phyloP scores from a whole-genome alignment of 106 monocot species.

The Dioscorea dumetorum region DNA sequence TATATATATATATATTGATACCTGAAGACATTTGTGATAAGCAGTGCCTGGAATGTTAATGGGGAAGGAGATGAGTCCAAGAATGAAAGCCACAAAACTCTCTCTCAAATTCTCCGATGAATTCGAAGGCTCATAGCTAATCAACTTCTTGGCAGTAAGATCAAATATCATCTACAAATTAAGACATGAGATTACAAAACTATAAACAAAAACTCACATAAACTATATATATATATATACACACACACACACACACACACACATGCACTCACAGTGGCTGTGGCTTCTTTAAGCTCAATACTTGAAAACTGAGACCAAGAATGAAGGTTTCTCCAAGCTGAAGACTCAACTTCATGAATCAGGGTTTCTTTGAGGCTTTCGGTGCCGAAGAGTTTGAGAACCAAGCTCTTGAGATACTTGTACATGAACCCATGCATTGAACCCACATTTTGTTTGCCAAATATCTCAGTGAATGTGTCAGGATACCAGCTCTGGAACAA shows the following conservation, averaged over 20 bases:
- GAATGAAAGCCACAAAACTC: slow-evolving; percentile 49
- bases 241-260: too few species aligned
- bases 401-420: slow-evolving; percentile 53
- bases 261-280: slow-evolving; percentile 35
- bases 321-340: slow-evolving; percentile 12
- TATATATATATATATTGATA: not conserved
- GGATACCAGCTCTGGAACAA: slow-evolving; percentile 67
- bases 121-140: slow-evolving; percentile 35
- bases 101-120: slow-evolving; percentile 24
- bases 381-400: slow-evolving; percentile 44
- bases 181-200: not conserved
- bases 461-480: slow-evolving; percentile 55
- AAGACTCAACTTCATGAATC: slow-evolving; percentile 31
- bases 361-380: slow-evolving; percentile 38
- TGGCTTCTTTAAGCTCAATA: slow-evolving; percentile 47
- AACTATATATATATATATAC: too few species aligned
- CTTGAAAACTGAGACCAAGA: slow-evolving; percentile 34
- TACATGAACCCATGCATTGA: slow-evolving; percentile 54
- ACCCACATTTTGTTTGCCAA: slow-evolving; percentile 49
- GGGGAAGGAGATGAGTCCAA: slow-evolving; percentile 52
- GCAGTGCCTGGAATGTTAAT: slow-evolving; percentile 51
- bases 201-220: not conserved
- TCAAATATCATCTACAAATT: slow-evolving; percentile 74
- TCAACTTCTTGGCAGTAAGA: slow-evolving; percentile 57
- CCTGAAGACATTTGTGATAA: slow-evolving; percentile 50